Base-by-base conservation (phyloP, 208 protist genomes). In the Trichomonas vaginalis region DNA sequence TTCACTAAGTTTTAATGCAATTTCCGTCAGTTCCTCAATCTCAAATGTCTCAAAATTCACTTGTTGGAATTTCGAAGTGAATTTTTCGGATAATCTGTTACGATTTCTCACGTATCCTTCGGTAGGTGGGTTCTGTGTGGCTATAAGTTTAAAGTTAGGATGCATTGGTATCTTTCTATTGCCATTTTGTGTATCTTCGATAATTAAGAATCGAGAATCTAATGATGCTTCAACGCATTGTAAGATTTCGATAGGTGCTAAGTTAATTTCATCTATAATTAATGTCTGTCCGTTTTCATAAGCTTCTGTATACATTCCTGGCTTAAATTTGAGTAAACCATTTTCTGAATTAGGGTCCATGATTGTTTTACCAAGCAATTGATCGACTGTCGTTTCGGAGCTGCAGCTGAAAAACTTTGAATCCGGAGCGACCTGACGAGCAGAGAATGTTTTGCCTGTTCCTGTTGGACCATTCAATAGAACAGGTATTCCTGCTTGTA, bases 181-280 rank as follows among this genome's bases (percentile, higher is more conserved):
- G 35, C 45, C 47, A 48, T 47, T 42, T 35, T 48, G 45, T 42
- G 95, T 32, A 51, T n/a, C 48, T 37, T 95, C 70, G 39, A 95
- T n/a, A 42, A 27, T 49, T 49, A 95, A 51, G 42, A 80, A 47
- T 8, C 95, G 8, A 32, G 27, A 79, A 87, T 95, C 95, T 14
- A 95, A 40, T 51, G 95, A 47, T 79, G 45, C 95, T 79, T 95
- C 95, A 95, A 95, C 79, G 27, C 35, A 95, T 51, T 95, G 95
- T 51, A 95, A 87, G 3, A 95, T 48, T 48, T 39, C 32, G 8
- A n/a, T 27, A 61, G 21, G 48, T 40, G 95, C 95, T 80, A 95
- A 51, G 45, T 95, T 95, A 32, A 95, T 51, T 87, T 95, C 95
- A 95, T 95, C 95, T 21, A 95, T n/a, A 49, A 95, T 61, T 51